phyloP scores from a whole-genome alignment of 2,329 filamentous ascomycete species.

The Fusarium sp. region DNA sequence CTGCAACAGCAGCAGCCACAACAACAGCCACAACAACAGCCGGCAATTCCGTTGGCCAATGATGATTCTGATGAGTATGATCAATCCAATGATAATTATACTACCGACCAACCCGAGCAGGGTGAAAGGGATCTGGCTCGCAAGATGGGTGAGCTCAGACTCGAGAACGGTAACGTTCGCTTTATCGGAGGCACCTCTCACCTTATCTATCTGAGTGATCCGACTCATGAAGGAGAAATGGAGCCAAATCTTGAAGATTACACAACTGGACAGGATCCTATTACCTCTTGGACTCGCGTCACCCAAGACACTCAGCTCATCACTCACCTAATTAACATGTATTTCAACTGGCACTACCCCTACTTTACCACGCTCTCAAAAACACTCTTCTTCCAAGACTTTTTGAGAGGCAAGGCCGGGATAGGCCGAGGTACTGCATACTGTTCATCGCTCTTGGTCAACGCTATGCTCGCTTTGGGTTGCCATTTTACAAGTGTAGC shows the following conservation, averaged over 20 bases:
- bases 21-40: slow-evolving; percentile 56
- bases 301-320: slow-evolving; percentile 83
- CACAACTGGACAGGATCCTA: slow-evolving; percentile 71
- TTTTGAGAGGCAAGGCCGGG: slow-evolving; percentile 74
- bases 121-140: slow-evolving; percentile 85
- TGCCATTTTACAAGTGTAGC: slow-evolving; percentile 89
- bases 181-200: slow-evolving; percentile 97
- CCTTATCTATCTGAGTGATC: slow-evolving; percentile 80
- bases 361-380: slow-evolving; percentile 95
- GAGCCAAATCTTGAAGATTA: slow-evolving; percentile 60
- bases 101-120: slow-evolving; percentile 57
- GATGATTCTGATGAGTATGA: slow-evolving; percentile 57
- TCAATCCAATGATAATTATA: slow-evolving; percentile 55
- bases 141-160: slow-evolving; percentile 90
- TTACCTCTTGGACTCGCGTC: slow-evolving; percentile 88
- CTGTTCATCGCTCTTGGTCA: slow-evolving; percentile 90
- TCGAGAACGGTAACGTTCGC: slow-evolving; percentile 88
- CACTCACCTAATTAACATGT: slow-evolving; percentile 93
- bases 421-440: slow-evolving; percentile 72
- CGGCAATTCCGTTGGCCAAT: slow-evolving; percentile 50
- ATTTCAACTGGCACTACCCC: slow-evolving; percentile 97
- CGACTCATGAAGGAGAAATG: slow-evolving; percentile 51
- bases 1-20: slow-evolving; percentile 51
- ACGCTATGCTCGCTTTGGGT: slow-evolving; percentile 91
- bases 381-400: slow-evolving; percentile 87